phyloP scores from a whole-genome alignment of 805 yeast species.

The Kodamaea laetipori region DNA sequence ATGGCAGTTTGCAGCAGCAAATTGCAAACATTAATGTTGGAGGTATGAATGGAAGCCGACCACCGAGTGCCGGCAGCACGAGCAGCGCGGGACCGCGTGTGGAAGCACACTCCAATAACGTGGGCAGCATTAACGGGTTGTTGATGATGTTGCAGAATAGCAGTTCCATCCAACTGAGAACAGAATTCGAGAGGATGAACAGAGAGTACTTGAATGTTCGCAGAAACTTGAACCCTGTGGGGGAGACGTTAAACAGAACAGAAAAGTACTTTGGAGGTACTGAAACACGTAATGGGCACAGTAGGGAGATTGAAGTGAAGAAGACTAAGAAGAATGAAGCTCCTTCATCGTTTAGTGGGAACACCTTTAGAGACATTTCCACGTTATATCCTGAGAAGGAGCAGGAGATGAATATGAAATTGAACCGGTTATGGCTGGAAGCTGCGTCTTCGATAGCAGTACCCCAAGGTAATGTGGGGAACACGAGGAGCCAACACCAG shows the following conservation, averaged over 20 bases:
- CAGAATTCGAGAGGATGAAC: slow-evolving; percentile 78
- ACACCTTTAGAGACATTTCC: slow-evolving; percentile 37
- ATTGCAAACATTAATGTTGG: slow-evolving; percentile 1
- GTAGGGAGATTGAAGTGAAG: slow-evolving; percentile 25
- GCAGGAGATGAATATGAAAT: slow-evolving; percentile 25
- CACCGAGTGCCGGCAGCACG: background rate
- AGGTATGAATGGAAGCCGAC: background rate
- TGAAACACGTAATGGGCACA: slow-evolving; percentile 8
- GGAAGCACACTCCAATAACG: slow-evolving; percentile 12
- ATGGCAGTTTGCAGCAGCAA: slow-evolving; percentile 8
- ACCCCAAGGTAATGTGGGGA: slow-evolving; percentile 9
- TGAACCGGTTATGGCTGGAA: slow-evolving; percentile 44
- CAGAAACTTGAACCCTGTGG: slow-evolving; percentile 69
- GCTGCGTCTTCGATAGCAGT: slow-evolving; percentile 27
- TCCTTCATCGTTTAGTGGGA: slow-evolving; percentile 21
- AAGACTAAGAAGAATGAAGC: slow-evolving; percentile 22
- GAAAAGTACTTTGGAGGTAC: slow-evolving; percentile 24
- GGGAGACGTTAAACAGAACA: slow-evolving; percentile 59
- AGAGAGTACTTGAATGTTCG: slow-evolving; percentile 72
- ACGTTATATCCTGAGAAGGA: slow-evolving; percentile 35
- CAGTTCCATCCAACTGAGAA: slow-evolving; percentile 59
- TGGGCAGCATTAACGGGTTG: slow-evolving; percentile 31
- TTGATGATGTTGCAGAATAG: slow-evolving; percentile 31
- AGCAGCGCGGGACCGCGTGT: background rate
- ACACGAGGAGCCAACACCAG: slow-evolving; percentile 13